Evolutionary conservation across 768 basidiomycete species (phyloP).

Genomic region (Crepidotus variabilis): DNA sequence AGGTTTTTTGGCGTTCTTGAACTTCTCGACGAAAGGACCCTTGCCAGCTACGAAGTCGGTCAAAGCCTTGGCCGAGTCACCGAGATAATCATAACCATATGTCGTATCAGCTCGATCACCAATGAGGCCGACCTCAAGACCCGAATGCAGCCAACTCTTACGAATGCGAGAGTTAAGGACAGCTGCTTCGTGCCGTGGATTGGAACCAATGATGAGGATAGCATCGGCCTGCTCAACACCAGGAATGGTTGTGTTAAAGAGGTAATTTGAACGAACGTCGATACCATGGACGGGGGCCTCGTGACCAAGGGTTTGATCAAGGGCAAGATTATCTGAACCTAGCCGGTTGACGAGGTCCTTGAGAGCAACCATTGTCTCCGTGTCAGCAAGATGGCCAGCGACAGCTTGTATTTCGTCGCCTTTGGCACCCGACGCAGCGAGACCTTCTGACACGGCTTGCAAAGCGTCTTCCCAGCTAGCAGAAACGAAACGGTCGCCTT

Average conservation of each 20-base stretch:
- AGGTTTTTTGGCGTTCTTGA: conserved; percentile 86
- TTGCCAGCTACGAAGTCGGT: conserved; percentile 77
- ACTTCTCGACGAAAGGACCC: conserved; percentile 77
- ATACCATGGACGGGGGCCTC: conserved; percentile 74
- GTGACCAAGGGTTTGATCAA: conserved; percentile 71
- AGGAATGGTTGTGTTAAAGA: conserved; percentile 92
- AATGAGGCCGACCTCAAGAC: conserved; percentile 83
- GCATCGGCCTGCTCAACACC: conserved; percentile 89
- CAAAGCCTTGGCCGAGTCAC: conserved; percentile 69
- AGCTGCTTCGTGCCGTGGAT: conserved; percentile 95
- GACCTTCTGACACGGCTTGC: conserved; percentile 70
- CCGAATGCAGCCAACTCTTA: conserved; percentile 88
- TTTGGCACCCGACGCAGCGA: conserved; percentile 74
- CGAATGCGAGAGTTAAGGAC: conserved; percentile 96
- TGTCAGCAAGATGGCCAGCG: conserved; percentile 90
- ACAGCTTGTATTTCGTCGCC: conserved; percentile 94
- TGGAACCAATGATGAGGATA: conserved; percentile 92
- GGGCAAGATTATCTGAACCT: conserved; percentile 89
- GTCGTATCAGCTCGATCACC: conserved; percentile 90
- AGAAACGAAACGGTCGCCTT: conserved; percentile 89
- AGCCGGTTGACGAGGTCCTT: conserved; percentile 92
- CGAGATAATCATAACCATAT: conserved; percentile 92
- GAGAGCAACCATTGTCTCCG: conserved; percentile 88
- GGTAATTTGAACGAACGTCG: conserved; percentile 93
- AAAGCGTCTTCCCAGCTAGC: conserved; percentile 92